These are phyloP conservation scores for Agroathelia rolfsii DNA, from an alignment of 1,284 basidiomycete species.

Conservation along the genomic window DNA sequence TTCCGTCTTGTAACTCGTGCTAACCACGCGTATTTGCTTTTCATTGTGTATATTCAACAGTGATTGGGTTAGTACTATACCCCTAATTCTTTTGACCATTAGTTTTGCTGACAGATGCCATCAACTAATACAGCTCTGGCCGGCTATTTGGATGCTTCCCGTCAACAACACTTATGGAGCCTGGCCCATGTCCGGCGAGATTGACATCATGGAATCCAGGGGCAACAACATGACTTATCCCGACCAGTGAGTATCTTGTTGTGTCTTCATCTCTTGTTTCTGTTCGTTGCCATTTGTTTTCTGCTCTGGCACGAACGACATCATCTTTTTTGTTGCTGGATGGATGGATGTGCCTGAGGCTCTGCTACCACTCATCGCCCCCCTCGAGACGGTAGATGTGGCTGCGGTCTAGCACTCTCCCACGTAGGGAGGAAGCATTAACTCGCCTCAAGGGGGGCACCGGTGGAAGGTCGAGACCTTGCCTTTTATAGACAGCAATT, in stretches of 20 bases:
- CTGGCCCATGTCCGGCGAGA: conserved; percentile 73
- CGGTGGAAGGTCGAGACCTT: too few relatives aligned
- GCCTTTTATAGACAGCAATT: too few relatives aligned
- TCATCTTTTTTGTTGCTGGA: too few relatives aligned
- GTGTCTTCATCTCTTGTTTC: conserved; percentile 3
- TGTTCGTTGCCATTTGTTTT: conserved; percentile 4
- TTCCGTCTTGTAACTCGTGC: conserved; percentile 2
- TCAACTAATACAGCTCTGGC: conserved; percentile 51
- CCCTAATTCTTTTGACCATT: conserved; percentile 3
- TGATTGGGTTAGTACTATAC: conserved; percentile 49
- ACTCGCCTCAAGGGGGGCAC: too few relatives aligned
- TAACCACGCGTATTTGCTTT: conserved; percentile 4
- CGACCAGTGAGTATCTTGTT: conserved; percentile 41
- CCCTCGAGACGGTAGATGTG: too few relatives aligned
- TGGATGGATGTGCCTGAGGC: too few relatives aligned
- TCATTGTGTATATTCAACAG: conserved; percentile 26
- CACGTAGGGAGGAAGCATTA: too few relatives aligned
- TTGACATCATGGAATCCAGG: conserved; percentile 76
- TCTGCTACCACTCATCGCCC: too few relatives aligned
- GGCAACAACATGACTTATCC: conserved; percentile 63
- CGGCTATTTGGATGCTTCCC: conserved; percentile 83
- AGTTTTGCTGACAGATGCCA: conserved; percentile 1
- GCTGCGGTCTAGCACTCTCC: too few relatives aligned
- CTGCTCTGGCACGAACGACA: too few relatives aligned
- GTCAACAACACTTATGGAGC: conserved; percentile 69